Conservation (phyloP, 164 flowering plant genomes). For the Kalanchoe fedtschenkoi region DNA sequence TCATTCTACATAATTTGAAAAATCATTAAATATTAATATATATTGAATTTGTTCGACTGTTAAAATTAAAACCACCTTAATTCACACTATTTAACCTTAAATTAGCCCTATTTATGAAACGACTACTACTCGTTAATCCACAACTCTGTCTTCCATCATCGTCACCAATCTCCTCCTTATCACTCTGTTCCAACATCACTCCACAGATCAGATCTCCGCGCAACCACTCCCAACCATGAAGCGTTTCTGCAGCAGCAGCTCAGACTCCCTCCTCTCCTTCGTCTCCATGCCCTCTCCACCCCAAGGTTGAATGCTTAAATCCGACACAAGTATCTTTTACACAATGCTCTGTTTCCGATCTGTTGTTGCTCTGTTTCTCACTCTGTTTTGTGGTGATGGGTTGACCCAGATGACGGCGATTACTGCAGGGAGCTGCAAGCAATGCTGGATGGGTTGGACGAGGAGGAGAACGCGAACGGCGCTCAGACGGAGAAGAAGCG, state of each 20-base stretch:
- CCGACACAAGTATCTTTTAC: no score
- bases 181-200: neutral
- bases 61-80: no score
- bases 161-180: neutral
- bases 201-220: neutral
- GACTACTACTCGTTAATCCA: no score
- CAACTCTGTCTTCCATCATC: neutral
- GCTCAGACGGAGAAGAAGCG: conserved; percentile 56
- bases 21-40: no score
- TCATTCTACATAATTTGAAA: no score
- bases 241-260: neutral
- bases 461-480: conserved; percentile 16
- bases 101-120: no score
- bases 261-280: neutral
- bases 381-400: neutral
- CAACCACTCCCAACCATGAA: neutral
- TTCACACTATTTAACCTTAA: no score
- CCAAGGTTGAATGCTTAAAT: neutral
- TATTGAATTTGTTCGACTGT: no score
- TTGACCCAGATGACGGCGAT: neutral
- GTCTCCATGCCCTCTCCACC: neutral
- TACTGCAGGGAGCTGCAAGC: neutral
- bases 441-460: neutral
- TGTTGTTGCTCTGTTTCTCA: no score
- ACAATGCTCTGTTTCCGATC: neutral